Evolutionary conservation across 345 rosid species (phyloP), one percentile per base, ranked within the genome.

Genomic region (Anacardium occidentale): DNA sequence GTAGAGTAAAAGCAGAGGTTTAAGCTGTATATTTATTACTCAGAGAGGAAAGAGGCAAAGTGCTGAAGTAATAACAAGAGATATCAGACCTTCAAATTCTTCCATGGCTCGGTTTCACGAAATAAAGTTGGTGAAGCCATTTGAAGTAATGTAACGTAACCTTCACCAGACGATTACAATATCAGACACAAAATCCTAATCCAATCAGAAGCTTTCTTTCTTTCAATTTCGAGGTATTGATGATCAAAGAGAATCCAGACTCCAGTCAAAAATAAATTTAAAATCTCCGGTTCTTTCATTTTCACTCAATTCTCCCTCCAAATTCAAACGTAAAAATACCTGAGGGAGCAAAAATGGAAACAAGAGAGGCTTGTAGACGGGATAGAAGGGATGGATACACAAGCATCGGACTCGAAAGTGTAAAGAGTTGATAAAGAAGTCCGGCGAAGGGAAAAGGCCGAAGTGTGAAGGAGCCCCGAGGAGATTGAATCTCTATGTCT

Each of bases 31-130:
- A n/a, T n/a, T n/a, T n/a, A n/a, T n/a, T n/a, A n/a, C n/a, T n/a
- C n/a, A n/a, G n/a, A n/a, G n/a, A n/a, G n/a, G n/a, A n/a, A n/a
- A n/a, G n/a, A n/a, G n/a, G n/a, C n/a, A n/a, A n/a, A n/a, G n/a
- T n/a, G n/a, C n/a, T n/a, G n/a, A n/a, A n/a, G n/a, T n/a, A n/a
- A n/a, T n/a, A n/a, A n/a, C n/a, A n/a, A n/a, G n/a, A n/a, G n/a
- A n/a, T n/a, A n/a, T n/a, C n/a, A n/a, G n/a, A 91, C 98, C 97
- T 92, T 89, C 89, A 94, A 82, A 80, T 82, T 91, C 81, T 89
- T 88, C 98, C 97, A 90, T 2, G 95, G 83, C 51, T 87, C 88
- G 14, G 93, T 78, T 8, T 88, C 94, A 69, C 83, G 83, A 82
- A 94, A 85, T 74, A 90, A 68, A 80, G 94, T 52, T 44, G 89